Conservation (phyloP, 1,139 yeast genomes). For the Kodamaea plutei region DNA sequence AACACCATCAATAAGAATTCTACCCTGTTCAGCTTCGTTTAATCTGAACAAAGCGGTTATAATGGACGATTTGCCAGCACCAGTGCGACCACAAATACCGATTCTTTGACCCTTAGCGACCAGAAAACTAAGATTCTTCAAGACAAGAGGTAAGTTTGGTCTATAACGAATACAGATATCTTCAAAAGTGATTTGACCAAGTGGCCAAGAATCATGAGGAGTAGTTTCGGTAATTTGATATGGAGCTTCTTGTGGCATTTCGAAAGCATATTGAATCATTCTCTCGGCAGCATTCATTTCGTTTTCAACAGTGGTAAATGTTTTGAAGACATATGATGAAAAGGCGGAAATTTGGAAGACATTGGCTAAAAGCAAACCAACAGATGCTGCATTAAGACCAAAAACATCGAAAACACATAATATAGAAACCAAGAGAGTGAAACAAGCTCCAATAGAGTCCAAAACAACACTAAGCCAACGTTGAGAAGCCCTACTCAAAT, state of each 20-base stretch:
- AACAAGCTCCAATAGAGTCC: conserved; percentile 40
- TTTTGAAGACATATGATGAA: conserved; percentile 45
- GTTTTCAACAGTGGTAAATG: conserved; percentile 69
- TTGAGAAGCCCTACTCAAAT: conserved; percentile 62
- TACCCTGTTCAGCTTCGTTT: conserved; percentile 51
- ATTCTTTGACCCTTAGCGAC: conserved; percentile 56
- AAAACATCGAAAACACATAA: conserved; percentile 64
- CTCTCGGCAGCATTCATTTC: conserved; percentile 87
- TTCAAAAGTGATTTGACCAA: conserved; percentile 52
- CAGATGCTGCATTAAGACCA: conserved; percentile 57
- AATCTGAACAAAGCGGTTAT: conserved; percentile 64
- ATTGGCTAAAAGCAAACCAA: conserved; percentile 67
- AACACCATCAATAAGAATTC: conserved; percentile 53
- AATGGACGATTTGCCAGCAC: conserved; percentile 74
- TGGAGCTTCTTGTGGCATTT: conserved; percentile 37
- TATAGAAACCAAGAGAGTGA: conserved; percentile 47
- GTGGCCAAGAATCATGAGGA: conserved; percentile 49
- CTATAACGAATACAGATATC: conserved; percentile 67
- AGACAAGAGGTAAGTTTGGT: conserved; percentile 68
- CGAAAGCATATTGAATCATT: conserved; percentile 60
- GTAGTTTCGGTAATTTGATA: conserved; percentile 42
- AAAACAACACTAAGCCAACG: conserved; percentile 73
- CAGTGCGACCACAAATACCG: conserved; percentile 78
- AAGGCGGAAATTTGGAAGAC: conserved; percentile 48
- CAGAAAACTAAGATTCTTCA: conserved; percentile 48